Evolutionary conservation across 108 stramenopile species (phyloP), one percentile per base, ranked within the genome.

Genomic region (Nannochloropsis salina): DNA sequence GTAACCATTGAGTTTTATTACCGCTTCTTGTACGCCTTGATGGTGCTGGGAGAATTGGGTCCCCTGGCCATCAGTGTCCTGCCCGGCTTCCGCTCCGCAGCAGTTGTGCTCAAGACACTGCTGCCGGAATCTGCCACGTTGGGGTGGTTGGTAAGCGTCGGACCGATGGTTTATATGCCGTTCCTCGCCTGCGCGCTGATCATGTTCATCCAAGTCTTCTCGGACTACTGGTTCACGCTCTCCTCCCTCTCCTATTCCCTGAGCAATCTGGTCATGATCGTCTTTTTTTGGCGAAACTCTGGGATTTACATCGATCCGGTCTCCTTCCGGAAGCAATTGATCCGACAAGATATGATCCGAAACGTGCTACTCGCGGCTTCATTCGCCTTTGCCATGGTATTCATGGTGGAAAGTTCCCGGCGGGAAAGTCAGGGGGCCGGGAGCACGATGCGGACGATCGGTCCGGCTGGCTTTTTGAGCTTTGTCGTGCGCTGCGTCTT

Each of bases 191-290:
- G 61, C n/a, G 61, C n/a, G 20, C 61, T 74, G 20, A 74, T 74
- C 61, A 6, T 74, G 61, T 74, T 74, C 6, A 74, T 74, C 6
- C 61, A 74, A n/a, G 61, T 74, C 2, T 74, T 74, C n/a, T 74
- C 61, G 61, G 61, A 74, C 61, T n/a, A 74, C 61, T 74, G 61
- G 61, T 74, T 74, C 61, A 74, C 61, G 20, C n/a, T 74, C 20
- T 15, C 61, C 20, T 15, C 61, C 20, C 61, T 74, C 61, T 74
- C 8, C 61, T 74, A 74, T n/a, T 74, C 61, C 15, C n/a, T 74
- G 6, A 74, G 61, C 61, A 74, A 74, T 6, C 61, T 74, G 5
- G 61, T n/a, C 61, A 74, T 74, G 61, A 74, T 74, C n/a, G 61
- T 74, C 61, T 74, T 74, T 8, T 74, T n/a, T 6, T 74, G 61